Evolutionary conservation across 2,329 filamentous ascomycete genomes (phyloP).

Genomic region (Diaporthe australafricana): DNA sequence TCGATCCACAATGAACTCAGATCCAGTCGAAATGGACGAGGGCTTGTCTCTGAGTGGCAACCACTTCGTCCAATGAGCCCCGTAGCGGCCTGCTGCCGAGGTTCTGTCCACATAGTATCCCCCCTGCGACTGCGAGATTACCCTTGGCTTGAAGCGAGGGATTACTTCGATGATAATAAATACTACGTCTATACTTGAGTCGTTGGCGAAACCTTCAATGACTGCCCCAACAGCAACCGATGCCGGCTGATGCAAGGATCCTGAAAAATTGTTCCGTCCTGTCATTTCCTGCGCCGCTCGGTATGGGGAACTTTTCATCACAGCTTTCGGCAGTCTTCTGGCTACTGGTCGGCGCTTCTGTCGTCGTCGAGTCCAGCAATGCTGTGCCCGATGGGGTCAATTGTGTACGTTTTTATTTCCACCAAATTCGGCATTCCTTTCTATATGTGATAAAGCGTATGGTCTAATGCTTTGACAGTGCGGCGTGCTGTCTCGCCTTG

Average conservation of each 20-base stretch:
- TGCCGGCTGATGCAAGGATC: background rate
- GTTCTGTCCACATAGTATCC: background rate
- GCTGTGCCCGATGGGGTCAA: background rate
- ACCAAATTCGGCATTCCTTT: background rate
- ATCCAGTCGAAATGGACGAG: background rate
- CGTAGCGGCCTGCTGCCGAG: background rate
- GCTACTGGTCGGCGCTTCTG: background rate
- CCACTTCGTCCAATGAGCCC: background rate
- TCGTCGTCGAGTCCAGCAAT: background rate
- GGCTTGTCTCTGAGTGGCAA: background rate
- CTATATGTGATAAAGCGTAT: background rate
- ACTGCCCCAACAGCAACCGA: background rate
- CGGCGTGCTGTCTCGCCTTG: slow-evolving; percentile 1
- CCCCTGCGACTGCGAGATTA: background rate
- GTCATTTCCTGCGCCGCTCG: background rate
- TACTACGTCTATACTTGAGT: background rate
- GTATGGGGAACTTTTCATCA: background rate
- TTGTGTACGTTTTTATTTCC: background rate
- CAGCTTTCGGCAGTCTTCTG: background rate
- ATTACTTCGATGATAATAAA: background rate
- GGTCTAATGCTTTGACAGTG: background rate
- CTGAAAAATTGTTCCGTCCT: background rate
- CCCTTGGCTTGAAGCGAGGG: background rate
- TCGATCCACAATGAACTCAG: background rate
- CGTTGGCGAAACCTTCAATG: background rate